A percentile compares a stretch with the other conserved stretches of the same genome.
Conservation (phyloP, 805 yeast genomes). For the Tetrapisispora iriomotensis region DNA sequence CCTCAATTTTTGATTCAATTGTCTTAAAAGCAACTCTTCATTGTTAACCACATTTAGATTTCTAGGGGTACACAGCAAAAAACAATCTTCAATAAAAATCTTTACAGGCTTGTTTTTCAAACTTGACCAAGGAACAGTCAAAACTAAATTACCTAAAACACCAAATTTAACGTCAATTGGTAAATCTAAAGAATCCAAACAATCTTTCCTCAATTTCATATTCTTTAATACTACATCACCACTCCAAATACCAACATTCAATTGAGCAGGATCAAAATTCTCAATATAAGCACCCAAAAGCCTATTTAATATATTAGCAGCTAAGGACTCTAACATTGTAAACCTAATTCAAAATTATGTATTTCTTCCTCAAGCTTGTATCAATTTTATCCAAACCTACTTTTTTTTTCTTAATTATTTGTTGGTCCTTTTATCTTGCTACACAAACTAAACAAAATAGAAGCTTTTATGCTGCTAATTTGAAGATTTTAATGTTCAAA, state of each 20-base stretch:
- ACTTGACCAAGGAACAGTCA: conserved; percentile 96
- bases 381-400: too few species aligned
- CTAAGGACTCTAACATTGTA: conserved; percentile 29
- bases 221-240: conserved; percentile 87
- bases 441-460: too few species aligned
- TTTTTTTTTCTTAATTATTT: too few species aligned
- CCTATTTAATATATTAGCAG: conserved; percentile 28
- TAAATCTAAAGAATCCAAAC: conserved; percentile 73
- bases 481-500: too few species aligned
- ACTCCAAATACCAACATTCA: conserved; percentile 94
- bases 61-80: conserved; percentile 70
- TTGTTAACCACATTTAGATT: conserved; percentile 47
- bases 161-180: conserved; percentile 88
- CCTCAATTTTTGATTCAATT: conserved; percentile 56
- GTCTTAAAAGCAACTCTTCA: conserved; percentile 51
- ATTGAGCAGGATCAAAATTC: conserved; percentile 89
- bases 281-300: conserved; percentile 57
- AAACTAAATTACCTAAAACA: conserved; percentile 74
- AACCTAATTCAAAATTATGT: not conserved
- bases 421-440: too few species aligned
- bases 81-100: conserved; percentile 77
- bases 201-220: conserved; percentile 73
- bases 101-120: conserved; percentile 88
- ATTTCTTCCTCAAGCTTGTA: too few species aligned
- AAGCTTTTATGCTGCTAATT: too few species aligned